Evolutionary conservation across 345 rosid genomes (phyloP), one percentile per base, ranked within the genome.

Genomic region (Pseudoturritis turrita): DNA sequence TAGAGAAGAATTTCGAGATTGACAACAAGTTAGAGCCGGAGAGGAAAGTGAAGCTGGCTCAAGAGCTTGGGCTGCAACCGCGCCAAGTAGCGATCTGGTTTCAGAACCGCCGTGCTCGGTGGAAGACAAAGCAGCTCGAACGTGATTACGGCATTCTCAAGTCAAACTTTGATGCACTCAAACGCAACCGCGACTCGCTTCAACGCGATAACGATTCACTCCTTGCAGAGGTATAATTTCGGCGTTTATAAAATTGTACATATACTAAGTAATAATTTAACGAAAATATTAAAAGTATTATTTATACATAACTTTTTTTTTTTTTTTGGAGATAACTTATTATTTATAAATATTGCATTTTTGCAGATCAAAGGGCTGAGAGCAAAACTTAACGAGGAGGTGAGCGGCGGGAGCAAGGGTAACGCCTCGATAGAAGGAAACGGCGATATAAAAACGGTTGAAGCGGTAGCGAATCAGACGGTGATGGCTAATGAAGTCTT

Each of bases 81-180:
- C 81, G 97, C 17, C 97, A 91, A 73, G 92, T 91, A 0, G 97
- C 97, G 15, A 89, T 91, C 23, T 91, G 97, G 97, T 91, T 89
- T 78, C 97, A 91, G 47, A 90, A 90, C 81, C 89, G 95, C 33
- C 90, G 97, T 31, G 97, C 97, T 9, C 77, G 97, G 4, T 91
- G 97, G 96, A 91, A 91, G 72, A 89, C 96, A 71, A 91, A 91
- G 79, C 96, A 91, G 47, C 79, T 91, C 28, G 92, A 91, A 72
- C 79, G 89, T 61, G 97, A 91, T 60, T 91, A 85, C 7, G 84
- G 81, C 12, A 65, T 75, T 59, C 87, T 91, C 3, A 87, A 91
- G 69, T 46, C 84, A 68, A 82, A 70, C 62, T 87, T 84, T 63
- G 97, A 91, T 2, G 7, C 88, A 59, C 91, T 91, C 15, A 84